Base-by-base conservation (phyloP, 129 eudicot genomes). In the Helianthus tuberosus region DNA sequence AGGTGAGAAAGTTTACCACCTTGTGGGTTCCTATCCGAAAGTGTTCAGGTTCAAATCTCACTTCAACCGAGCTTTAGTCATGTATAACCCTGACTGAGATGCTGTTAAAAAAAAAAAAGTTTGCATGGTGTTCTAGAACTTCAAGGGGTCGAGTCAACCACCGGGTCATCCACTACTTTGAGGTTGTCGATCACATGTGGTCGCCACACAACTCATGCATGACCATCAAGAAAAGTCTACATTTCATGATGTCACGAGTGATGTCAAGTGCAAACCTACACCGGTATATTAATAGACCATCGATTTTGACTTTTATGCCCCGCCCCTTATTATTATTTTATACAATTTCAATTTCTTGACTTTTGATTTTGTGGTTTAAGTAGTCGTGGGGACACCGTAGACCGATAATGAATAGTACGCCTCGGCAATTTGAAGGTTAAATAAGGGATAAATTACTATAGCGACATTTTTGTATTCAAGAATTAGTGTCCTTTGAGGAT, bases 301-400 rank as follows among this genome's bases (percentile, higher is more conserved):
- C 5, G 74, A 75, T 77, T 59, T 69, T 69, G 75, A 77, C 75
- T 77, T 68, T 77, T 38, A 59, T 69, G 63, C 61, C 64, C 51
- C 38, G 13, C 32, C 8, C n/a, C n/a, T n/a, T n/a, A n/a, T n/a
- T n/a, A n/a, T n/a, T n/a, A n/a, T n/a, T n/a, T n/a, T n/a, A n/a
- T 61, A 17, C 63, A 69, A 77, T 49, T 69, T 69, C 75, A 49
- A 35, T 69, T 58, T 77, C 70, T 69, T 77, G 75, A 69, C 70
- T 59, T 77, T 48, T 35, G 43, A n/a, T 20, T 77, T 59, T 13
- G 11, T 8, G 47, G 47, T 76, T 29, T 77, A 17, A 17, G 49
- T 20, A 27, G 66, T 61, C 66, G 43, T 29, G 66, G 23, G 23
- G 46, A 61, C 39, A 59, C 16, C 43, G 41, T 59, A 59, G 12